Base-by-base conservation (phyloP, 805 yeast species). In the Saturnispora sekii region DNA sequence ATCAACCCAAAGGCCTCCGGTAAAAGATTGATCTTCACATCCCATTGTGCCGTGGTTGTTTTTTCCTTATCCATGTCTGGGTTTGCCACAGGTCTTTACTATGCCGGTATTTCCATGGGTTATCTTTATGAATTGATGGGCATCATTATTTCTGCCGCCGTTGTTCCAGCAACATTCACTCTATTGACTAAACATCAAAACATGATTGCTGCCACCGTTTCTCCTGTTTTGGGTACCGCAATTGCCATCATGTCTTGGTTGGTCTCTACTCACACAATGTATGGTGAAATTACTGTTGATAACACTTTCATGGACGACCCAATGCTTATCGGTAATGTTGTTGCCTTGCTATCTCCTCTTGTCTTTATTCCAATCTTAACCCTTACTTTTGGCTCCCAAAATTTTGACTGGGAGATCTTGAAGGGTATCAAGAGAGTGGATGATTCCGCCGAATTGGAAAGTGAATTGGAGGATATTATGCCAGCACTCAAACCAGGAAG, bases 91-190 rank as follows among this genome's bases (percentile, higher is more conserved):
- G 95, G 95, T 10, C 69, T 88, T 40, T 74, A 76, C 64, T 84
- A 87, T 55, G 94, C 90, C 15, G 82, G 80, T 17, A 81, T 87
- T 43, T 77, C 85, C 30, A 81, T 87, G 85, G 95, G 96, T 28
- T 88, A 81, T 65, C 69, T 88, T 35, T 86, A 86, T 63, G 85
- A 84, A 59, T 65, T 88, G 51, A 86, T 86, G 95, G 96, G 96
- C 45, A 77, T 87, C 46, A 82, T 88, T 38, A 84, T 88, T 44
- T 83, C 93, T 5, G 78, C 90, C 49, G 95, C 90, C 18, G 96
- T 88, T 5, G 63, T 84, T 38, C 95, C 96, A 2, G 75, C 83
- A 34, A 75, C 77, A 4, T 63, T 83, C 56, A 81, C 84, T 3
- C 67, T 77, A 54, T 73, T 74, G 51, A 84, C 88, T 60, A 68